Conservation (phyloP, 2,329 filamentous ascomycete species). For the Samsoniella hepiali region DNA sequence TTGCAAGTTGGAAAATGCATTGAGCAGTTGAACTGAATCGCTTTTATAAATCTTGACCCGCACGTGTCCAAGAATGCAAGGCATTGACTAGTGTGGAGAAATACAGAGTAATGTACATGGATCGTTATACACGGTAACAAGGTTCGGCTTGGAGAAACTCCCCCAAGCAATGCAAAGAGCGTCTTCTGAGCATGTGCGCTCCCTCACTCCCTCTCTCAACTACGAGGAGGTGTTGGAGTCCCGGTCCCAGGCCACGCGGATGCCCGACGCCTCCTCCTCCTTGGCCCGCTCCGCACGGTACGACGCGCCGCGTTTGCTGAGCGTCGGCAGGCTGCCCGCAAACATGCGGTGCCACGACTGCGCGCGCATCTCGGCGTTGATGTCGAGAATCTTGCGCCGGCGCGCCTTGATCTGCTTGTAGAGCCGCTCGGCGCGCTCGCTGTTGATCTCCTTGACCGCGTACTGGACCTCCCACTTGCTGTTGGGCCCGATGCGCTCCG, state of each 20-base stretch:
- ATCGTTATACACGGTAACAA: not conserved
- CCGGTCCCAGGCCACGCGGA: constrained; percentile 47
- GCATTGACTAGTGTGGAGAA: not conserved
- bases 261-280: constrained; percentile 44
- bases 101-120: constrained; percentile 11
- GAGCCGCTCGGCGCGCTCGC: constrained; percentile 43
- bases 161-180: not conserved
- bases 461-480: constrained; percentile 75
- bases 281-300: constrained; percentile 56
- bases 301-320: constrained; percentile 52
- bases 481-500: constrained; percentile 41
- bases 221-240: constrained; percentile 7
- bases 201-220: no score
- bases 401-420: constrained; percentile 57
- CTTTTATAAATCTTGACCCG: not conserved
- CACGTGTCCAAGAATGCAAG: not conserved
- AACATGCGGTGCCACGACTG: constrained; percentile 48
- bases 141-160: not conserved
- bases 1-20: no score
- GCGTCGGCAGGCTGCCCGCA: constrained; percentile 36
- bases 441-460: constrained; percentile 60
- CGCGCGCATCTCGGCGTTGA: constrained; percentile 40
- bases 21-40: not conserved
- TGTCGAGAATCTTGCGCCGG: constrained; percentile 45
- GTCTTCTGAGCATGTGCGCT: not conserved